Evolutionary conservation across 75 land plant genomes (phyloP).

Genomic region (Azolla pinnata): DNA sequence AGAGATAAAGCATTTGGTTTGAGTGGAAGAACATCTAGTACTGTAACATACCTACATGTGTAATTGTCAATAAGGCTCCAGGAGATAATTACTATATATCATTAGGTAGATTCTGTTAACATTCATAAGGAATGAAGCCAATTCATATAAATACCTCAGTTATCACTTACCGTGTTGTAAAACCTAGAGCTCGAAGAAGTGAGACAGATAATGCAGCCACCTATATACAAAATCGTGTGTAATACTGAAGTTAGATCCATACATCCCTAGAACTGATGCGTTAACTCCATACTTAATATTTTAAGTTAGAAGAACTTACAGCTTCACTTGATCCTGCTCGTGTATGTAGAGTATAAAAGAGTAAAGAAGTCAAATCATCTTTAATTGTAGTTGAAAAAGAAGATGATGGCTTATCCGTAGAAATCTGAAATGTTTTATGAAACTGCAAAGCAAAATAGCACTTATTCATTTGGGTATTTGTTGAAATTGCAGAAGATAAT

Average conservation of each 20-base stretch:
- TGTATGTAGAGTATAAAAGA: slow-evolving; percentile 47
- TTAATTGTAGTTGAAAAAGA: slow-evolving; percentile 1
- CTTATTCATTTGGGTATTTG: too few species aligned
- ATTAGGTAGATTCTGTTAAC: too few species aligned
- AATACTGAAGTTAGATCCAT: too few species aligned
- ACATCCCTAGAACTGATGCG: too few species aligned
- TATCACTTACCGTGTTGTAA: slow-evolving; percentile 49
- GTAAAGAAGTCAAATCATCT: slow-evolving; percentile 25
- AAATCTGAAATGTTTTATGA: slow-evolving; percentile 41
- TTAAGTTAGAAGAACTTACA: slow-evolving; percentile 37
- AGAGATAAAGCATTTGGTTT: slow-evolving; percentile 61
- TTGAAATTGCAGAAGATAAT: too few species aligned
- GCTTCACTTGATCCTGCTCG: slow-evolving; percentile 78
- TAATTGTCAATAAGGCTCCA: too few species aligned
- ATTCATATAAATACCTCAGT: not conserved
- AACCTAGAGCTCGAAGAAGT: slow-evolving; percentile 74
- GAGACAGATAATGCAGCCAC: slow-evolving; percentile 87
- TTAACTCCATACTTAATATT: too few species aligned
- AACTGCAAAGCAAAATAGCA: slow-evolving; percentile 43
- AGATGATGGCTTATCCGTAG: slow-evolving; percentile 21
- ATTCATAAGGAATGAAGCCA: not conserved
- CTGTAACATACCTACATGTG: slow-evolving; percentile 87
- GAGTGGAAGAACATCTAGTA: slow-evolving; percentile 65
- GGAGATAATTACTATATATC: too few species aligned
- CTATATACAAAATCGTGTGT: slow-evolving; percentile 47